These are phyloP conservation scores for Chlamydomonas sp. DNA, from an alignment of 139 green algal species.

Conservation along the genomic window DNA sequence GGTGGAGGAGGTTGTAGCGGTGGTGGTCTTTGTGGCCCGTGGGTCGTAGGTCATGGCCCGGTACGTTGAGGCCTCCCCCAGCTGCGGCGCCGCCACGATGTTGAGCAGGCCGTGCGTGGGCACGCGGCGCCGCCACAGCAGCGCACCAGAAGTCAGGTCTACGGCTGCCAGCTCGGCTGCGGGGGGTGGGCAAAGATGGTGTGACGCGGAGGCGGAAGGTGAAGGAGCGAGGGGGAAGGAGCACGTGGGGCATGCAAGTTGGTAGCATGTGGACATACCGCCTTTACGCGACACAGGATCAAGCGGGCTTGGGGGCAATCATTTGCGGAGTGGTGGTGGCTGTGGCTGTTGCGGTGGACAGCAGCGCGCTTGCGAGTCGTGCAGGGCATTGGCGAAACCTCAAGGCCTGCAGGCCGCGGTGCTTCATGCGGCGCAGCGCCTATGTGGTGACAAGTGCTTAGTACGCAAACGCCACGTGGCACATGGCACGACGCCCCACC, in stretches of 20 bases:
- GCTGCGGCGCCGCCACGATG: conserved; percentile 74
- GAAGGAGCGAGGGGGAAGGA: background rate
- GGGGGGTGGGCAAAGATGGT: background rate
- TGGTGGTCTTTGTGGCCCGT: background rate
- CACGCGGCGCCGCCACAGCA: conserved; percentile 71
- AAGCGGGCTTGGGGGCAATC: no score
- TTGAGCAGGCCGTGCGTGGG: conserved; percentile 81
- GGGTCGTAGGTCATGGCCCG: conserved; percentile 1
- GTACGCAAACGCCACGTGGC: background rate
- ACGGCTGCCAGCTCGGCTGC: conserved; percentile 71
- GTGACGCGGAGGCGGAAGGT: background rate
- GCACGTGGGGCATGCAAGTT: background rate
- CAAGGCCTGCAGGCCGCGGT: no score
- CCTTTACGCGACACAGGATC: no score
- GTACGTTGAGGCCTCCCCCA: conserved; percentile 61
- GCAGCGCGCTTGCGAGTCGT: no score
- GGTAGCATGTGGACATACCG: no score
- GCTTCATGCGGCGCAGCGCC: no score
- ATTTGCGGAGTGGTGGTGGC: background rate
- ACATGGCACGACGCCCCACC: background rate
- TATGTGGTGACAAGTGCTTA: background rate
- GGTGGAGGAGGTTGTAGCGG: background rate
- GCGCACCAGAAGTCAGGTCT: conserved; percentile 54
- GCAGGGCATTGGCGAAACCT: no score
- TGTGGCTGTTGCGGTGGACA: background rate